Percentiles rank a stretch among this genome's conserved stretches.
phyloP scores from a whole-genome alignment of 331 rosid species.

The Cydonia oblonga region DNA sequence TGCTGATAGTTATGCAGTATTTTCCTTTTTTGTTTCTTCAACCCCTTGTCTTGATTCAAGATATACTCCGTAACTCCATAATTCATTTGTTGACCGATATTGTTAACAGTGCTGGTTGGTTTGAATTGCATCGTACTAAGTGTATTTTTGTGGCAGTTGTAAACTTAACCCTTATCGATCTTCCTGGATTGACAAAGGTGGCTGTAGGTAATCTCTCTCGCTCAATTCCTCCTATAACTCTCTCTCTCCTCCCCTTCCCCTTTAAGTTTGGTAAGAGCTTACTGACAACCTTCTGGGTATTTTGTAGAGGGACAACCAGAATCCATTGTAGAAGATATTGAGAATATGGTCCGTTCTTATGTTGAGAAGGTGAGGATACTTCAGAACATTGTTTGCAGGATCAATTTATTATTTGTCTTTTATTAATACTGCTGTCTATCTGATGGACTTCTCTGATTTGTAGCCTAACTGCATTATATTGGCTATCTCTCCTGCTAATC shows the following conservation, averaged over 20 bases:
- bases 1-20: not conserved
- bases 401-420: not conserved
- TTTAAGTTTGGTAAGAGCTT: not conserved
- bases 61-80: not conserved
- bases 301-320: constrained; percentile 89
- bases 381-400: not conserved
- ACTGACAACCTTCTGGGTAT: constrained; percentile 14
- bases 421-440: constrained; percentile 5
- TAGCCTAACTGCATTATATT: constrained; percentile 96
- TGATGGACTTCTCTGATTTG: constrained; percentile 36
- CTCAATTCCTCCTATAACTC: not conserved
- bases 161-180: constrained; percentile 90
- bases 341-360: constrained; percentile 92
- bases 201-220: constrained; percentile 77
- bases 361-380: constrained; percentile 76
- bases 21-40: not conserved
- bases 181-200: constrained; percentile 99
- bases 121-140: constrained; percentile 14
- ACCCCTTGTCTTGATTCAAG: not conserved
- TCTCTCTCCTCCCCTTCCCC: not conserved
- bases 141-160: constrained; percentile 67
- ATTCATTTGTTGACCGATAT: not conserved
- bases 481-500: constrained; percentile 99
- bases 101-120: not conserved
- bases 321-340: constrained; percentile 85